Percentiles rank a stretch among this genome's conserved stretches.
phyloP scores from a whole-genome alignment of 352 stramenopile genomes.

The Peronosclerospora sorghi region DNA sequence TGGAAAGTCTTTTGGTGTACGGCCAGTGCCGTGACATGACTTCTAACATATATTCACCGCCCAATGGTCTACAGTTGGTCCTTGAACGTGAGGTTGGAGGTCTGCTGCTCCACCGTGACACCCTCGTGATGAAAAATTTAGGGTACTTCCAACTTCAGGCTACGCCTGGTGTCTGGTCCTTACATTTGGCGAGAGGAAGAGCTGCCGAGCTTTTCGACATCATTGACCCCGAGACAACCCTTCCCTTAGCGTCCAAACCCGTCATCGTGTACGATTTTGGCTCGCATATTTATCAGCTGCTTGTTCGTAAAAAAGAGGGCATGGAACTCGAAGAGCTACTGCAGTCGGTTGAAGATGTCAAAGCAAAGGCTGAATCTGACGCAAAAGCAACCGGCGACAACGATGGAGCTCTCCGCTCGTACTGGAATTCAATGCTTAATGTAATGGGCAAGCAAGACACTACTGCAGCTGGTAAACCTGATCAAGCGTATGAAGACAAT shows the following conservation, averaged over 20 bases:
- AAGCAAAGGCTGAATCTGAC: constrained; percentile 2
- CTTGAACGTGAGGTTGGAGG: constrained; percentile 65
- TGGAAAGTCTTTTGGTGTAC: constrained; percentile 87
- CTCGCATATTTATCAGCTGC: constrained; percentile 75
- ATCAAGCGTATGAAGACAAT: constrained; percentile 5
- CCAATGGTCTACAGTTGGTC: constrained; percentile 87
- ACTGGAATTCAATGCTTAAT: constrained; percentile 67
- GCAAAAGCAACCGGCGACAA: constrained; percentile 30
- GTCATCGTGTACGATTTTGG: constrained; percentile 82
- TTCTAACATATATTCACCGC: constrained; percentile 64
- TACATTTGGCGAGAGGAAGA: constrained; percentile 82
- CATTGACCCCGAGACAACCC: constrained; percentile 36
- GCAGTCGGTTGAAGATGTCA: constrained; percentile 18
- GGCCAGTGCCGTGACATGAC: constrained; percentile 85
- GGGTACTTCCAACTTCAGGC: constrained; percentile 99
- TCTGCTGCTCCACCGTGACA: constrained; percentile 80
- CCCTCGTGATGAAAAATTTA: constrained; percentile 98
- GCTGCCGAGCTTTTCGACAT: constrained; percentile 73
- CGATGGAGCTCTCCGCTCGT: constrained; percentile 40
- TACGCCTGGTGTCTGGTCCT: constrained; percentile 89
- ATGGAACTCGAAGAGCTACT: constrained; percentile 73
- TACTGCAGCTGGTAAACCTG: constrained; percentile 5
- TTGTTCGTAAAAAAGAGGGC: constrained; percentile 87
- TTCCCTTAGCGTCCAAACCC: constrained; percentile 23
- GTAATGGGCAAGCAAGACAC: constrained; percentile 42